Evolutionary conservation across 176 grass and related monocot species (phyloP), one percentile per base, ranked within the genome.

Genomic region (Hsuehochloa calcarea): DNA sequence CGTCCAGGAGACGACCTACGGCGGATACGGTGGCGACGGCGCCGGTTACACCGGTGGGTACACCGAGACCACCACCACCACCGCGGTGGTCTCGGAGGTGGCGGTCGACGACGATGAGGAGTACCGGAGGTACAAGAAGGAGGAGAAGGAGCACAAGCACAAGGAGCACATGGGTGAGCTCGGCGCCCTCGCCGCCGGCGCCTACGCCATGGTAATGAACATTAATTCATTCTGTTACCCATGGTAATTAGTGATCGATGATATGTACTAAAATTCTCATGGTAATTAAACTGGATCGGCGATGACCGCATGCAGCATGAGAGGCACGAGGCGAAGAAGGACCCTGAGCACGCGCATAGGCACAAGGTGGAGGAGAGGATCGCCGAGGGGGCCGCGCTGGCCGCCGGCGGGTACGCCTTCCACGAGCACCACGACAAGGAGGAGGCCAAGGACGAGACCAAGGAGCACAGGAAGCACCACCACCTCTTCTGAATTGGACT

Each of bases 131-230:
- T 94, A 89, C 52, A 66, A 50, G 79, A 88, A 92, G 74, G 92
- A 95, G 78, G 95, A 79, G 79, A 97, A 93, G 82, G 78, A 85
- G 14, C 92, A 93, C 90, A 97, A 97, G 89, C 58, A 88, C 69
- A 97, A 82, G 81, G 90, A 97, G 70, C 92, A 88, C 64, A 64
- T 93, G 68, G 92, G 91, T 27, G 92, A 97, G 88, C 56, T 93
- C 29, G 95, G 92, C 12, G 22, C 87, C 27, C 2, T 97, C 7
- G 90, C 92, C 49, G 65, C 89, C 41, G 92, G 95, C 20, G 95
- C 86, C 51, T 97, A 90, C 70, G 95, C 87, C 60, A 5, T 94
- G 88, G 94, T 94, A 90, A 55, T 6, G 50, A 52, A 52, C 50
- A 52, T 52, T 50, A 50, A 44, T 44, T 44, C 45, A 47, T 52